Percentiles rank a stretch among this genome's conserved stretches.
phyloP scores from a whole-genome alignment of 257 asterid genomes.

The Jacaranda copaia region DNA sequence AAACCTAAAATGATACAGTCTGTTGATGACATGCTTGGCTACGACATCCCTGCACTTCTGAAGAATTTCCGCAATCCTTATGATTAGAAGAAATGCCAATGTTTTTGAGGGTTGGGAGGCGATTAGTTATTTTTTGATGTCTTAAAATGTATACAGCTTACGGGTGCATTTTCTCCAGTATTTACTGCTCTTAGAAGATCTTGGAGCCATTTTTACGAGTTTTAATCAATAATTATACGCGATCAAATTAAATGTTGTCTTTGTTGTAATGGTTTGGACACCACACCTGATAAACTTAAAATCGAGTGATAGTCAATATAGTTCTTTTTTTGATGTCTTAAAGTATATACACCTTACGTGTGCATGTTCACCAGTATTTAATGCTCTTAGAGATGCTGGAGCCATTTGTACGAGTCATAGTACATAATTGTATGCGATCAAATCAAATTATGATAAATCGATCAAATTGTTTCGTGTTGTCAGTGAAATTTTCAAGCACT shows the following conservation, averaged over 20 bases:
- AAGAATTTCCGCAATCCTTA: slow-evolving; percentile 91
- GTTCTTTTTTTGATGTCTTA: no score
- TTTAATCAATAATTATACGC: neutral
- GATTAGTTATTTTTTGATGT: neutral
- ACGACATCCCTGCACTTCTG: slow-evolving; percentile 86
- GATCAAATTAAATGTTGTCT: neutral
- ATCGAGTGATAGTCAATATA: no score
- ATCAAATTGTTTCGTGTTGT: neutral
- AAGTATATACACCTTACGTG: no score
- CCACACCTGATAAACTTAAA: neutral
- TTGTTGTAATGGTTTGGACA: slow-evolving; percentile 24
- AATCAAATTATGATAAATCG: neutral
- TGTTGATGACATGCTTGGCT: slow-evolving; percentile 95
- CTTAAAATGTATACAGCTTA: neutral
- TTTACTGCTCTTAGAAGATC: neutral
- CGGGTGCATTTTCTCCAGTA: neutral
- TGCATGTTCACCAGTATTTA: no score
- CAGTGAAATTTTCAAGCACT: neutral
- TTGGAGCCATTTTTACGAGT: slow-evolving; percentile 4
- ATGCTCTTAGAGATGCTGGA: no score
- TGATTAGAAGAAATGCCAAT: slow-evolving; percentile 46
- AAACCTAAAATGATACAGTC: slow-evolving; percentile 85
- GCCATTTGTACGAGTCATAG: no score
- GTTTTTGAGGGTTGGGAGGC: neutral
- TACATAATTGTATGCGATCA: no score